Conservation (phyloP, 176 grass and related monocot genomes). For the Chrysopogon serrulatus region DNA sequence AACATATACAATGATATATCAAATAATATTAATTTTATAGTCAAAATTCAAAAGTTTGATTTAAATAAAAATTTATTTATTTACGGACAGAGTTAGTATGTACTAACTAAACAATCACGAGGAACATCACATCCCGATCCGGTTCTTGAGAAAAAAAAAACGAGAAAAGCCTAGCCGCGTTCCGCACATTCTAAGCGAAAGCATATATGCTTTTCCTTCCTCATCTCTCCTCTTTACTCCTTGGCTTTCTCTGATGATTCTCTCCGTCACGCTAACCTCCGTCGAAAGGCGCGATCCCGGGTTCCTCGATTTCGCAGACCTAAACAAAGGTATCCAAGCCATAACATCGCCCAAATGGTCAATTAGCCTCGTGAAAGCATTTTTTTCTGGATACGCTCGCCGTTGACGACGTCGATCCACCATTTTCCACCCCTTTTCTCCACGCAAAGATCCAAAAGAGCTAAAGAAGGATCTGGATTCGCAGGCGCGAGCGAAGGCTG, state of each 20-base stretch:
- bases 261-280: slow-evolving; percentile 17
- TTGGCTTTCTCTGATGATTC: background rate
- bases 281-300: slow-evolving; percentile 13
- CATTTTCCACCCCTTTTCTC: background rate
- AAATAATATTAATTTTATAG: too few relatives aligned
- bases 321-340: slow-evolving; percentile 32
- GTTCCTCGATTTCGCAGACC: background rate
- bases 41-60: too few relatives aligned
- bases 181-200: background rate
- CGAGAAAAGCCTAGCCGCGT: background rate
- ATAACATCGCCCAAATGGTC: slow-evolving; percentile 4
- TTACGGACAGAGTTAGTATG: too few relatives aligned
- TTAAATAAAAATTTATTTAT: too few relatives aligned
- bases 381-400: background rate
- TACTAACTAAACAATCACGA: too few relatives aligned
- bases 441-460: background rate
- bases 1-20: too few relatives aligned
- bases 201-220: background rate
- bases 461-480: slow-evolving; percentile 11
- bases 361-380: slow-evolving; percentile 4
- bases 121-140: background rate
- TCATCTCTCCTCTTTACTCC: background rate
- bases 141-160: background rate
- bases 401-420: background rate
- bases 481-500: background rate